phyloP scores from a whole-genome alignment of 306 rosid species.

The Calophaca sinica region DNA sequence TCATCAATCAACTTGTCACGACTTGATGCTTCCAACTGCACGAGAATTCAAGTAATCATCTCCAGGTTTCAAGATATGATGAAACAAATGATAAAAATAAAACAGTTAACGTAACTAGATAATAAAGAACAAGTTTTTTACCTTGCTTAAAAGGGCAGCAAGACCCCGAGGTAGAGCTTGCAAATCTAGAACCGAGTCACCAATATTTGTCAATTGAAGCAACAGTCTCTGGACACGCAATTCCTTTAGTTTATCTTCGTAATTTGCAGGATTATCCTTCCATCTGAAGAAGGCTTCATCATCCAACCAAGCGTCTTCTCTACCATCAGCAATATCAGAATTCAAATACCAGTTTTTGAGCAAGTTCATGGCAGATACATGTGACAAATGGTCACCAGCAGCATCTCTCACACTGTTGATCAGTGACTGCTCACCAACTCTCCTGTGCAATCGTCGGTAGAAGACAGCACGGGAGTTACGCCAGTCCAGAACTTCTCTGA shows the following conservation, averaged over 20 bases:
- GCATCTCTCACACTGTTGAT: constrained; percentile 77
- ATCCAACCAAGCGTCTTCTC: constrained; percentile 74
- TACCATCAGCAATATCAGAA: constrained; percentile 62
- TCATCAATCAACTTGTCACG: constrained; percentile 66
- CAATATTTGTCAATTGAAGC: constrained; percentile 77
- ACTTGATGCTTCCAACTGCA: constrained; percentile 83
- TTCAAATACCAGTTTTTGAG: constrained; percentile 73
- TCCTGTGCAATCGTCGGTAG: constrained; percentile 76
- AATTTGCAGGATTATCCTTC: constrained; percentile 70
- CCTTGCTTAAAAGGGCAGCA: constrained; percentile 93
- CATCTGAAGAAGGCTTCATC: constrained; percentile 86
- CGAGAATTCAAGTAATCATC: constrained; percentile 40
- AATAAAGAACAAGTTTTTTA: constrained; percentile 41
- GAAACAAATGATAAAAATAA: constrained; percentile 28
- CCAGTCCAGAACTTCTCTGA: constrained; percentile 90
- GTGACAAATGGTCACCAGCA: constrained; percentile 82
- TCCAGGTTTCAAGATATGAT: constrained; percentile 29
- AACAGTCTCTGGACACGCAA: constrained; percentile 81
- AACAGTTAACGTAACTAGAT: neutral
- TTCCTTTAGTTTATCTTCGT: constrained; percentile 81
- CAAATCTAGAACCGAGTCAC: constrained; percentile 74
- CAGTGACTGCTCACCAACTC: constrained; percentile 79
- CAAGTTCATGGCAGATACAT: constrained; percentile 69
- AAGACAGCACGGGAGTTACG: constrained; percentile 77
- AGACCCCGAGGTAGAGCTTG: constrained; percentile 95